Base-by-base conservation (phyloP, 306 rosid genomes). In the Begonia fuchsioides region DNA sequence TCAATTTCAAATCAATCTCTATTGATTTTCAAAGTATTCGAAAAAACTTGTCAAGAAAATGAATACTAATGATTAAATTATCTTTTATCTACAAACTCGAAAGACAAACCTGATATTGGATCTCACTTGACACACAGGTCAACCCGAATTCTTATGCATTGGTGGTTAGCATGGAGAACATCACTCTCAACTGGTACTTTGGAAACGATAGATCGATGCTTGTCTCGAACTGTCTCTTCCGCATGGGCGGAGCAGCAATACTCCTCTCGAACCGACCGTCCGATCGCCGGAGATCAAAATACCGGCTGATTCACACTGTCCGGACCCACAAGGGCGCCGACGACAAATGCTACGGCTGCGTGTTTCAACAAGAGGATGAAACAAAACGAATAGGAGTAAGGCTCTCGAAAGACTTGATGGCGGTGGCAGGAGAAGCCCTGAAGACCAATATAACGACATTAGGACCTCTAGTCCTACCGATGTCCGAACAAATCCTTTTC, bases 101-200 rank as follows among this genome's bases (percentile, higher is more conserved):
- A 26, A 26, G 35, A 26, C 35, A 26, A 26, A 26, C 35, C 35
- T 26, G 35, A 26, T 26, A 6, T 26, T 6, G 8, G 35, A 5
- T 26, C 35, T 26, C 35, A 26, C 35, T 26, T 26, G 5, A 26
- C 35, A 26, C 7, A 49, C 32, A 49, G 52, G 52, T 49, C 9
- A 35, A 49, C 52, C 32, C 9, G 8, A 49, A 49, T 32, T 49
- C 52, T 5, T 49, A 49, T 17, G 52, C 52, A 10, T n/a, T 49
- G 26, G 52, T 49, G 52, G 52, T 49, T 49, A 49, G 52, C 52
- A 49, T 15, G 12, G 54, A 51, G 16, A 51, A 51, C 15, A 51
- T 51, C 15, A 51, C 54, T 17, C 54, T 15, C 10, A 51, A 51
- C 16, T 51, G 20, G 11, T 51, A 51, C 26, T 15, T 13, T 0